A percentile compares a stretch with the other conserved stretches of the same genome.
Conservation (phyloP, 176 grass and related monocot genomes). For the Coix lacrymajobi region DNA sequence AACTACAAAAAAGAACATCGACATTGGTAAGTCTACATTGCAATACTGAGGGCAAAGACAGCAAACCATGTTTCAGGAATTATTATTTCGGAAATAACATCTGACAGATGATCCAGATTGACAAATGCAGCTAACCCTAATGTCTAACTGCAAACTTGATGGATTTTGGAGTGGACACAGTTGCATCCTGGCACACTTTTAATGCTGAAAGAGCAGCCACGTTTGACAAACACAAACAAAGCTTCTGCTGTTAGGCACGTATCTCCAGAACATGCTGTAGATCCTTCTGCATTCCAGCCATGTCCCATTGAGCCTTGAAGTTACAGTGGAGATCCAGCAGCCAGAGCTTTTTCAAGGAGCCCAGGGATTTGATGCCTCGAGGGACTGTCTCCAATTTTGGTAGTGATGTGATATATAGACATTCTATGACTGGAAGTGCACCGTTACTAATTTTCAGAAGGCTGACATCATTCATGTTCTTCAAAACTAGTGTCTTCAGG, state of each 20-base stretch:
- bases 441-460: neutral
- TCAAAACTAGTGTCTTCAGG: neutral
- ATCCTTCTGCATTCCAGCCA: neutral
- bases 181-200: neutral
- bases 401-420: conserved; percentile 6
- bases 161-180: neutral
- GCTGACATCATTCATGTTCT: neutral
- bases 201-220: neutral
- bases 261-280: neutral
- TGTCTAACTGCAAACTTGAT: neutral
- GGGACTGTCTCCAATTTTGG: neutral
- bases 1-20: neutral
- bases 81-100: neutral
- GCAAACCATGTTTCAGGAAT: neutral
- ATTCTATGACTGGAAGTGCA: neutral
- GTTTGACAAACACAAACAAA: neutral
- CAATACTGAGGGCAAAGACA: neutral
- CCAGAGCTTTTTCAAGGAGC: neutral
- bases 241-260: neutral
- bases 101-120: neutral
- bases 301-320: neutral
- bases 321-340: neutral
- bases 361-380: neutral
- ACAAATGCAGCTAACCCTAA: neutral
- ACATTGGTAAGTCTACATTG: neutral